phyloP scores from a whole-genome alignment of 768 basidiomycete species.

The Pisolithus marmoratus region DNA sequence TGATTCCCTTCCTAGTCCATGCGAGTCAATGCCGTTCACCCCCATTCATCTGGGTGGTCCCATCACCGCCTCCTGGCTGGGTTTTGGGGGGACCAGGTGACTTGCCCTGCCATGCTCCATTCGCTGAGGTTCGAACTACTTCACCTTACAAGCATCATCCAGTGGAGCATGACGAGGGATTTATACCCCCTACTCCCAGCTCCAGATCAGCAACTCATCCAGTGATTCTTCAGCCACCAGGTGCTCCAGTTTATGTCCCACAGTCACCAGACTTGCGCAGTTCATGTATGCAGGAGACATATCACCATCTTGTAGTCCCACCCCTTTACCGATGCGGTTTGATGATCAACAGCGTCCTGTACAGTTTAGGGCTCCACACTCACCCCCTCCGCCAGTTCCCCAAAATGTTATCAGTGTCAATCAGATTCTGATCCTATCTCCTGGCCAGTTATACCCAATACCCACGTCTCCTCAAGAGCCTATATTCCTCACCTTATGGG shows the following conservation, averaged over 20 bases:
- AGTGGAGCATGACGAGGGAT: slow-evolving; percentile 12
- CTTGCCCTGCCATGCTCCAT: slow-evolving; percentile 30
- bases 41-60: slow-evolving; percentile 21
- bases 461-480: neutral
- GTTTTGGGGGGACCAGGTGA: slow-evolving; percentile 26
- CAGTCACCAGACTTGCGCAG: neutral
- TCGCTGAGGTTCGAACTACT: slow-evolving; percentile 3
- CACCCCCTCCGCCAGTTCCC: slow-evolving; percentile 3
- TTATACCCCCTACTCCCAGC: slow-evolving; percentile 11
- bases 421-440: slow-evolving; percentile 8
- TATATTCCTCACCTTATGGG: neutral
- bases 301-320: slow-evolving; percentile 7
- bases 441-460: slow-evolving; percentile 15
- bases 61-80: slow-evolving; percentile 12
- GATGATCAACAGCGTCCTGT: no score
- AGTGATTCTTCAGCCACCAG: neutral
- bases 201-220: neutral
- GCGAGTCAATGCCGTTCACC: slow-evolving; percentile 18
- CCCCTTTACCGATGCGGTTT: slow-evolving; percentile 8
- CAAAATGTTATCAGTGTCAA: slow-evolving; percentile 9
- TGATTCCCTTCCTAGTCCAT: no score
- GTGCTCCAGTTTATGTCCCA: neutral
- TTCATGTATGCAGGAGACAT: slow-evolving; percentile 20
- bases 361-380: slow-evolving; percentile 2
- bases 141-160: no score